Percentiles rank a stretch among this genome's conserved stretches.
phyloP scores from a whole-genome alignment of 805 yeast genomes.

The Sugiyamaella qingdaonensis region DNA sequence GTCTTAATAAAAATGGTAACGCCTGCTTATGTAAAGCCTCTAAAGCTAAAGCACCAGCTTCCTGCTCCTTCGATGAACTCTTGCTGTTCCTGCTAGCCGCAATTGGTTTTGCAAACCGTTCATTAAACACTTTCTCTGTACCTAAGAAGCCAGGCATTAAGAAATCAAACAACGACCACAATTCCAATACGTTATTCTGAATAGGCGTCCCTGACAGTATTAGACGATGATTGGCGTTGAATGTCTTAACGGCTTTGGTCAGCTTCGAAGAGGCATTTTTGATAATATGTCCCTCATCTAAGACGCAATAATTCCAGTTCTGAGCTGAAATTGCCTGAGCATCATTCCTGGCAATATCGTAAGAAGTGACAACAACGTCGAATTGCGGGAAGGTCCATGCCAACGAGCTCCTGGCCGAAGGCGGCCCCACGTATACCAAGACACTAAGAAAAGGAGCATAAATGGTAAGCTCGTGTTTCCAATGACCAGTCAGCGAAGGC shows the following conservation, averaged over 20 bases:
- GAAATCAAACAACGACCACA: slow-evolving; percentile 97
- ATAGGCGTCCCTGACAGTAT: slow-evolving; percentile 96
- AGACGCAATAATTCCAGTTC: slow-evolving; percentile 87
- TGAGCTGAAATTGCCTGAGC: slow-evolving; percentile 53
- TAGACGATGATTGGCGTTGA: slow-evolving; percentile 83
- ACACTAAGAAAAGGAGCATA: slow-evolving; percentile 85
- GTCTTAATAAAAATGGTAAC: slow-evolving; percentile 90
- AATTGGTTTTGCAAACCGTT: slow-evolving; percentile 95
- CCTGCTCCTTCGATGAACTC: slow-evolving; percentile 84
- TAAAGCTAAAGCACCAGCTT: slow-evolving; percentile 91
- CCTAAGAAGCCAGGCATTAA: slow-evolving; percentile 99
- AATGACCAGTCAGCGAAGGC: slow-evolving; percentile 96
- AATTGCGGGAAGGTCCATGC: slow-evolving; percentile 48
- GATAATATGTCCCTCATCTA: slow-evolving; percentile 97
- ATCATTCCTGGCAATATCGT: slow-evolving; percentile 95
- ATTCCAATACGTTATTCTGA: slow-evolving; percentile 91
- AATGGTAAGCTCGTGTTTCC: slow-evolving; percentile 92
- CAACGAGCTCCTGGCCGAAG: slow-evolving; percentile 59
- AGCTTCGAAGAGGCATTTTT: slow-evolving; percentile 86
- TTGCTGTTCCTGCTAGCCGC: slow-evolving; percentile 89
- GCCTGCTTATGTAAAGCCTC: slow-evolving; percentile 97
- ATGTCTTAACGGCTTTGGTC: slow-evolving; percentile 78
- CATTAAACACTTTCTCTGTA: slow-evolving; percentile 88
- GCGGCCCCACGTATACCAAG: slow-evolving; percentile 90
- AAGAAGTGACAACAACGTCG: slow-evolving; percentile 92